Percentiles rank a stretch among this genome's conserved stretches.
Conservation (phyloP, 352 stramenopile species). For the Phytophthora europaea region DNA sequence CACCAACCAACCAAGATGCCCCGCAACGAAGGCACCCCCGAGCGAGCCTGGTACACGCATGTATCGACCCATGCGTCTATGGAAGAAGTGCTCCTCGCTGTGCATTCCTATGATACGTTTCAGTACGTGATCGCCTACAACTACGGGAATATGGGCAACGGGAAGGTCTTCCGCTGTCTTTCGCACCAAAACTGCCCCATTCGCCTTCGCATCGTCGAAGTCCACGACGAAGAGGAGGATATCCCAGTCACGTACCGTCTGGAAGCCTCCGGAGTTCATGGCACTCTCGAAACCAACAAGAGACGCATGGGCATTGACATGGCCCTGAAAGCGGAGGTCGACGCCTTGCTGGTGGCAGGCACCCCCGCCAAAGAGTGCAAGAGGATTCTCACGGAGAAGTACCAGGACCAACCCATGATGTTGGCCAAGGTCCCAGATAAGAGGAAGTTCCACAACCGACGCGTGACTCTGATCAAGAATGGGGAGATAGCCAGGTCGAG, state of each 20-base stretch:
- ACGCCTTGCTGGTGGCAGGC: constrained; percentile 20
- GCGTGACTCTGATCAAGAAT: constrained; percentile 14
- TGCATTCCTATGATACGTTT: constrained; percentile 30
- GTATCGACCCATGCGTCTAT: constrained; percentile 35
- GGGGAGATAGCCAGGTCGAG: not conserved
- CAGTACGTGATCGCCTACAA: constrained; percentile 37
- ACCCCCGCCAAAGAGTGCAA: constrained; percentile 18
- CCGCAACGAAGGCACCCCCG: not conserved
- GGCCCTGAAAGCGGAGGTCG: constrained; percentile 28
- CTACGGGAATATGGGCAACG: constrained; percentile 23
- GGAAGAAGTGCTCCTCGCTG: constrained; percentile 20
- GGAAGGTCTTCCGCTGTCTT: constrained; percentile 36
- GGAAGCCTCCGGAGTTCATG: constrained; percentile 14
- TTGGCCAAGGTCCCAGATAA: constrained; percentile 31
- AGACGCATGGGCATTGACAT: constrained; percentile 27
- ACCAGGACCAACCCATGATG: constrained; percentile 22
- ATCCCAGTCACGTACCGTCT: constrained; percentile 38
- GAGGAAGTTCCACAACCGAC: constrained; percentile 25
- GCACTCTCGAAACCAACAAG: constrained; percentile 17
- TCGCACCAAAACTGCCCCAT: constrained; percentile 27
- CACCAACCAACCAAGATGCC: not conserved
- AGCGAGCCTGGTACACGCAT: constrained; percentile 10
- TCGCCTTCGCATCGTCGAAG: constrained; percentile 28
- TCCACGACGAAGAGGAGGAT: constrained; percentile 20
- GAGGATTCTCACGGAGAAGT: constrained; percentile 21